A percentile compares a stretch with the other conserved stretches of the same genome.
phyloP scores from a whole-genome alignment of 2,329 filamentous ascomycete genomes.

The Diaporthe citri region DNA sequence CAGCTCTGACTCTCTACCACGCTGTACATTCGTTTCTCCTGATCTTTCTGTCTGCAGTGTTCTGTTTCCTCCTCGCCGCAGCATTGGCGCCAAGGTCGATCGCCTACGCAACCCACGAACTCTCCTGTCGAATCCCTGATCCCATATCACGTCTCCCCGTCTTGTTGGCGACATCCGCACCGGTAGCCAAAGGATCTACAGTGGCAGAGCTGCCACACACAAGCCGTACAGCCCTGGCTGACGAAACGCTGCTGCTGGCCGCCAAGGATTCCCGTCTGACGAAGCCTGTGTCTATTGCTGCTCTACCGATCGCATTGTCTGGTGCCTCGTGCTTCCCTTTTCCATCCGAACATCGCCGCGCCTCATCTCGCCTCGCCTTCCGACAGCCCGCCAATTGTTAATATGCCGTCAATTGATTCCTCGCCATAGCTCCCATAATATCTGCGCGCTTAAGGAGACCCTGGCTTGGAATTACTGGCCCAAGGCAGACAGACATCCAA shows the following conservation, averaged over 20 bases:
- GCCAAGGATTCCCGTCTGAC: slow-evolving; percentile 22
- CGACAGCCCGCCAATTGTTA: slow-evolving; percentile 8
- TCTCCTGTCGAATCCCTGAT: slow-evolving; percentile 19
- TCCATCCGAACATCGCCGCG: slow-evolving; percentile 6
- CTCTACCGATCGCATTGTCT: background rate
- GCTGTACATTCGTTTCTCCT: slow-evolving; percentile 24
- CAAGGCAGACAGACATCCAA: background rate
- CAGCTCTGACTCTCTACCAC: slow-evolving; percentile 13
- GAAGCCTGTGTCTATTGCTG: background rate
- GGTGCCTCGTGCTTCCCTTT: slow-evolving; percentile 2
- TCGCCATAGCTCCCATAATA: slow-evolving; percentile 14
- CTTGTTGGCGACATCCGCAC: background rate
- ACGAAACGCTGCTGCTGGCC: slow-evolving; percentile 25
- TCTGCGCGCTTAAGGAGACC: background rate
- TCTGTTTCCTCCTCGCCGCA: slow-evolving; percentile 11
- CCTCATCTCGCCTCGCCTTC: background rate
- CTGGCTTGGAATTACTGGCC: background rate
- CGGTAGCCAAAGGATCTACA: background rate
- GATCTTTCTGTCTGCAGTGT: background rate
- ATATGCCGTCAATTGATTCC: slow-evolving; percentile 32
- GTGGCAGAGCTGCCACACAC: slow-evolving; percentile 21
- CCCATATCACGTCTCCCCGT: background rate
- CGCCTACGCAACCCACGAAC: slow-evolving; percentile 4
- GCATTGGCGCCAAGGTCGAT: slow-evolving; percentile 24
- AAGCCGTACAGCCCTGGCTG: slow-evolving; percentile 20